Evolutionary conservation across 352 stramenopile genomes (phyloP).

Genomic region (Pythium volutum): DNA sequence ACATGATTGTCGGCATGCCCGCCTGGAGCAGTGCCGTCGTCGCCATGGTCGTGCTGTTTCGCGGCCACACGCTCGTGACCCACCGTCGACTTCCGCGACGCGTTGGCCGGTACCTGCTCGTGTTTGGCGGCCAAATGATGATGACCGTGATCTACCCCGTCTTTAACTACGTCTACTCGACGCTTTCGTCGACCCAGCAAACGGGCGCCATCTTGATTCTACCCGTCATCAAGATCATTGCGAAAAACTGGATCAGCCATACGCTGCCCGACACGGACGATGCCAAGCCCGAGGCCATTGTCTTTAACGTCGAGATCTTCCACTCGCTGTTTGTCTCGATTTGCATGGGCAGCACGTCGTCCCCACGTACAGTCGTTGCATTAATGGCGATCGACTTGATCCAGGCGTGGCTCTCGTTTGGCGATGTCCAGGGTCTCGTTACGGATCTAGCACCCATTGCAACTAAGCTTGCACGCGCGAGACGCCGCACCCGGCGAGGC

Average conservation of each 20-base stretch:
- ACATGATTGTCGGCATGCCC: no score
- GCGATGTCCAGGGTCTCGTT: background rate
- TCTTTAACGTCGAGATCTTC: constrained; percentile 29
- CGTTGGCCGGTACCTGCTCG: constrained; percentile 4
- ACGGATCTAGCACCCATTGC: background rate
- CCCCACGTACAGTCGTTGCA: constrained; percentile 2
- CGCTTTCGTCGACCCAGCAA: constrained; percentile 10
- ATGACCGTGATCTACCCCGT: constrained; percentile 22
- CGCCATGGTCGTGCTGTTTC: constrained; percentile 26
- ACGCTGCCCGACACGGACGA: constrained; percentile 23
- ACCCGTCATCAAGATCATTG: constrained; percentile 37
- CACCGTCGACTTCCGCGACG: background rate
- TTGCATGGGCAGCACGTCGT: constrained; percentile 17
- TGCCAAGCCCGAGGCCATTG: constrained; percentile 27
- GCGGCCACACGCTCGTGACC: background rate
- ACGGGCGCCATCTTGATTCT: constrained; percentile 27
- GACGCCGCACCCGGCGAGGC: no score
- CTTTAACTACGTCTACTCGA: constrained; percentile 20
- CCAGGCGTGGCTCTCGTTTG: constrained; percentile 10
- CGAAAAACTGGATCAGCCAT: constrained; percentile 39
- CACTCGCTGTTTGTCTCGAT: constrained; percentile 25
- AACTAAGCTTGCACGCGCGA: background rate
- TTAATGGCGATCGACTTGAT: constrained; percentile 19
- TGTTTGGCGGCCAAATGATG: constrained; percentile 10
- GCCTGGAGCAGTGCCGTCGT: constrained; percentile 23